phyloP scores from a whole-genome alignment of 805 yeast species.

The Cyberlindnera saturnus region DNA sequence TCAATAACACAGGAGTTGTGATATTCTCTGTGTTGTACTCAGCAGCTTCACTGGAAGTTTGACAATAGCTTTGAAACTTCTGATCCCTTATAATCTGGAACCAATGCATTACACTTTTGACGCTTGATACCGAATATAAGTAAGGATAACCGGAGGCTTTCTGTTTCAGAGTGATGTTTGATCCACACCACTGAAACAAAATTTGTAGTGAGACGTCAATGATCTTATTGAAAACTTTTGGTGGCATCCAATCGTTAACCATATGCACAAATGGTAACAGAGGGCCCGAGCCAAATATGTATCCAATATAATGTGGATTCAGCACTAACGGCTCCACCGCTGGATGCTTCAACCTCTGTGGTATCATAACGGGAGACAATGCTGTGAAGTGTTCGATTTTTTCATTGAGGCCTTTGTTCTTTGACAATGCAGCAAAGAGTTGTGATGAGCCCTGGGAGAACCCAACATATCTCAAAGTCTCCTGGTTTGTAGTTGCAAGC shows the following conservation, averaged over 20 bases:
- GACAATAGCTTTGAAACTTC: slow-evolving; percentile 74
- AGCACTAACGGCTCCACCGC: slow-evolving; percentile 69
- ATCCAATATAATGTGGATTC: slow-evolving; percentile 65
- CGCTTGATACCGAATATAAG: slow-evolving; percentile 75
- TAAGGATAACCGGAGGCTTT: slow-evolving; percentile 72
- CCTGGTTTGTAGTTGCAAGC: slow-evolving; percentile 39
- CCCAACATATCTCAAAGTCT: slow-evolving; percentile 64
- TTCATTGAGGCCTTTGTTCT: slow-evolving; percentile 55
- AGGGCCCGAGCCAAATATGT: slow-evolving; percentile 68
- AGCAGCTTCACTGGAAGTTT: slow-evolving; percentile 23
- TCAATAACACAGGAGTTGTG: slow-evolving; percentile 52
- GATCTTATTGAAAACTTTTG: slow-evolving; percentile 58
- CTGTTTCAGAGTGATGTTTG: slow-evolving; percentile 59
- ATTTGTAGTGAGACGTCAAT: slow-evolving; percentile 58
- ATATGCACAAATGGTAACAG: slow-evolving; percentile 64
- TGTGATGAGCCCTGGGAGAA: slow-evolving; percentile 95
- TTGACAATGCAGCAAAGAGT: slow-evolving; percentile 74
- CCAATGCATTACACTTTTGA: slow-evolving; percentile 80
- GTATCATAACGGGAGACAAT: slow-evolving; percentile 91
- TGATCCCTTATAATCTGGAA: slow-evolving; percentile 68
- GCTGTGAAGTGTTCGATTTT: slow-evolving; percentile 62
- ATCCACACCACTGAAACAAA: slow-evolving; percentile 67
- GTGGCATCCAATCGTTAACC: slow-evolving; percentile 75
- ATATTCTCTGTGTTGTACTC: slow-evolving; percentile 29
- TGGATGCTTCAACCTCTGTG: slow-evolving; percentile 73